These are phyloP conservation scores for Phialophora macrospora DNA, from an alignment of 2,329 filamentous ascomycete genomes.

Conservation along the genomic window DNA sequence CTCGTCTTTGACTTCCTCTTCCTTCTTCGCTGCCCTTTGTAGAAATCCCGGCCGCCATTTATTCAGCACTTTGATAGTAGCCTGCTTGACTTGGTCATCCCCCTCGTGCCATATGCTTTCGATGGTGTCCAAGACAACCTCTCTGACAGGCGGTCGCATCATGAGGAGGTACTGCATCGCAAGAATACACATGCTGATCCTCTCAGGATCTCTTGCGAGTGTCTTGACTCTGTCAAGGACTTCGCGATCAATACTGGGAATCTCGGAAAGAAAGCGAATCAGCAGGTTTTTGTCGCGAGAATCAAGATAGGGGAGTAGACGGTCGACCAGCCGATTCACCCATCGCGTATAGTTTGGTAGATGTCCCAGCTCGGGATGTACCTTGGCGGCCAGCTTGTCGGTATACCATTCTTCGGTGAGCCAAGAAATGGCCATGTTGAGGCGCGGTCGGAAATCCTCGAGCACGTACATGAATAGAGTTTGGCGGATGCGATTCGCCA, in stretches of 20 bases:
- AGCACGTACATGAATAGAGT: slow-evolving; percentile 82
- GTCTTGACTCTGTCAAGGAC: slow-evolving; percentile 74
- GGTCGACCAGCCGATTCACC: slow-evolving; percentile 80
- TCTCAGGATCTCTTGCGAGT: slow-evolving; percentile 67
- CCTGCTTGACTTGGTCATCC: slow-evolving; percentile 55
- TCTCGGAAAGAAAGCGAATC: slow-evolving; percentile 87
- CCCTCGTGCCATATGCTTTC: slow-evolving; percentile 62
- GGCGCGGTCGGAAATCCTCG: slow-evolving; percentile 86
- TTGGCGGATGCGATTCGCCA: slow-evolving; percentile 73
- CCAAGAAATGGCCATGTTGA: slow-evolving; percentile 91
- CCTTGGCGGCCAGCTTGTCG: slow-evolving; percentile 65
- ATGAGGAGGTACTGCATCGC: slow-evolving; percentile 64
- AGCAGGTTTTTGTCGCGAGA: slow-evolving; percentile 80
- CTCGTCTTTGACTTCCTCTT: slow-evolving; percentile 24
- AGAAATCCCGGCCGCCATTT: slow-evolving; percentile 58
- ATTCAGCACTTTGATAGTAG: slow-evolving; percentile 58
- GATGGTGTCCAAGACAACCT: slow-evolving; percentile 62
- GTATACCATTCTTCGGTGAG: slow-evolving; percentile 98
- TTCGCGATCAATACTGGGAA: slow-evolving; percentile 74
- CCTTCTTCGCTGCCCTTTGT: slow-evolving; percentile 31
- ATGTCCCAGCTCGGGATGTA: slow-evolving; percentile 41
- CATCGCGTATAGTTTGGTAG: slow-evolving; percentile 74
- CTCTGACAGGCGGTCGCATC: slow-evolving; percentile 64
- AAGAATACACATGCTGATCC: slow-evolving; percentile 63
- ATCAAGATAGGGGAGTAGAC: slow-evolving; percentile 89